Conservation (phyloP, 2,329 filamentous ascomycete genomes). For the Trichoderma koningii region DNA sequence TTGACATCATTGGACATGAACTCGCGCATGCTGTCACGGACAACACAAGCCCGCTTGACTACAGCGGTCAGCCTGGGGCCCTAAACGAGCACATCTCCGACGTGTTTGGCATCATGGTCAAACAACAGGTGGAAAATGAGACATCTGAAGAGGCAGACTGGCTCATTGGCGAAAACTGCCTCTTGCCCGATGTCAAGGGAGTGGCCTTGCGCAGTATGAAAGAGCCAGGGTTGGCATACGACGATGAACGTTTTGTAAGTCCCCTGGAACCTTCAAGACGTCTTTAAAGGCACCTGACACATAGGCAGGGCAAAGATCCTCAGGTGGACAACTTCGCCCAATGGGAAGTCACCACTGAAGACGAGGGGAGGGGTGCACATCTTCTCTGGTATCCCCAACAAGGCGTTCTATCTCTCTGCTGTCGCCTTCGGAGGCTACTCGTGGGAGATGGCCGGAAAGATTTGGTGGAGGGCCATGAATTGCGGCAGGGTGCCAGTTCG, state of each 20-base stretch:
- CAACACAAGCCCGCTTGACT: slow-evolving; percentile 52
- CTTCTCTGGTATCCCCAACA: slow-evolving; percentile 60
- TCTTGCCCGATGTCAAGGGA: slow-evolving; percentile 53
- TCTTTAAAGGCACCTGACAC: not conserved
- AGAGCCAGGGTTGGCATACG: slow-evolving; percentile 53
- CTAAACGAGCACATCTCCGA: slow-evolving; percentile 61
- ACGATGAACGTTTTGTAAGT: slow-evolving; percentile 53
- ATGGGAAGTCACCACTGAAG: slow-evolving; percentile 45
- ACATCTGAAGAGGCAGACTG: slow-evolving; percentile 52
- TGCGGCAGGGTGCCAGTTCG: not conserved
- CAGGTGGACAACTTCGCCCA: slow-evolving; percentile 52
- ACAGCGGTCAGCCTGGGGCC: slow-evolving; percentile 54
- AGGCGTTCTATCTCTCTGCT: slow-evolving; percentile 50
- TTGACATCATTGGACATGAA: slow-evolving; percentile 61
- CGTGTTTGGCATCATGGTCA: slow-evolving; percentile 59
- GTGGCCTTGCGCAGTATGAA: slow-evolving; percentile 59
- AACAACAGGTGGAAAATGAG: slow-evolving; percentile 53
- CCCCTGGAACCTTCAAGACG: not conserved
- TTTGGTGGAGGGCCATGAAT: not conserved
- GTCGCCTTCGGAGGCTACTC: not conserved
- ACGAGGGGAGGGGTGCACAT: slow-evolving; percentile 58
- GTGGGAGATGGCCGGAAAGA: not conserved
- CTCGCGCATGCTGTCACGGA: slow-evolving; percentile 59
- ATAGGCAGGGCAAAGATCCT: slow-evolving; percentile 51
- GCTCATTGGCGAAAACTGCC: slow-evolving; percentile 56